These are phyloP conservation scores for Talaromyces marneffei DNA, from an alignment of 2,329 filamentous ascomycete species.

Conservation along the genomic window DNA sequence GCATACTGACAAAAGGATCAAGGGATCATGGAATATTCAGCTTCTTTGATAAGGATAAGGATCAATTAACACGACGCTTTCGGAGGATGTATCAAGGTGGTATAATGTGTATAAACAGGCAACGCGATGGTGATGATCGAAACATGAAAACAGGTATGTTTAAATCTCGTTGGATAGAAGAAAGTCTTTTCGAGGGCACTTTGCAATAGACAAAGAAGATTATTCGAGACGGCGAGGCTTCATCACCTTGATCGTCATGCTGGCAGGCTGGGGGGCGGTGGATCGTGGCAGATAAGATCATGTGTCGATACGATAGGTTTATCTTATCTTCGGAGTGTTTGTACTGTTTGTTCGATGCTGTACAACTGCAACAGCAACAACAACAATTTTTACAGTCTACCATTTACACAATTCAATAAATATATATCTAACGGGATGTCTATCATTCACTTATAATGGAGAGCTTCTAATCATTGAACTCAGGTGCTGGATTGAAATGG, in stretches of 20 bases:
- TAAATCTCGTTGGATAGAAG: neutral
- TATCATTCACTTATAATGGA: too few relatives aligned
- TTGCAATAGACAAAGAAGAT: neutral
- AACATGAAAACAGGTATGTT: conserved; percentile 5
- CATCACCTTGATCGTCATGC: neutral
- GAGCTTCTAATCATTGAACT: neutral
- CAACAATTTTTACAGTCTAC: neutral
- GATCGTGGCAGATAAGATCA: neutral
- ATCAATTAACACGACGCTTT: neutral
- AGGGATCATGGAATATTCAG: neutral
- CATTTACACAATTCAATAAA: neutral
- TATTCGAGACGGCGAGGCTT: neutral
- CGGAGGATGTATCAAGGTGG: conserved; percentile 4
- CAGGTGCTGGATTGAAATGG: neutral
- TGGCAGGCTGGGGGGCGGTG: neutral
- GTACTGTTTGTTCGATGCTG: neutral
- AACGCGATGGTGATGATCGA: neutral
- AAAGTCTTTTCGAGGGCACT: neutral
- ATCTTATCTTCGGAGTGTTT: neutral
- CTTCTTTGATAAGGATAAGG: neutral
- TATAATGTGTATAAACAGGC: neutral
- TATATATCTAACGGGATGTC: neutral
- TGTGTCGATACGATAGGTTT: neutral
- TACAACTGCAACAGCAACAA: neutral
- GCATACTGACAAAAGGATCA: conserved; percentile 8